Base-by-base conservation (phyloP, 352 stramenopile genomes). In the Phytophthora rubi region DNA sequence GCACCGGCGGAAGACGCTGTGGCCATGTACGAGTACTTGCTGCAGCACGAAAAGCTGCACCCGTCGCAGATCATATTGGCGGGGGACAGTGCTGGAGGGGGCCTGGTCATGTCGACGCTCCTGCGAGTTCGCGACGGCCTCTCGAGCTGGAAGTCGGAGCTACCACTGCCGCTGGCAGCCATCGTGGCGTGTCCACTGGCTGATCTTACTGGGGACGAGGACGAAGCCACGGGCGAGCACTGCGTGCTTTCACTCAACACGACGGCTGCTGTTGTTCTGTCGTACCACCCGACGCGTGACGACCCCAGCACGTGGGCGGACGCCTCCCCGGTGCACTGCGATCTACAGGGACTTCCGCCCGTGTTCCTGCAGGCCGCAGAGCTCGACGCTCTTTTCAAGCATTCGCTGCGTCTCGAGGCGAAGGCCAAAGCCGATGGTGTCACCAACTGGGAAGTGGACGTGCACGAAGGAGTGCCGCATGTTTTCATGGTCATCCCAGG, bases 1-100 rank as follows among this genome's bases (percentile, higher is more conserved):
- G 68, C 65, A 1, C 76, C 67, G 2, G 66, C 78, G 0, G 62
- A 85, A 45, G 79, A 85, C 44, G 69, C 69, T 0, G 59, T 81
- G 6, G 33, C 33, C 10, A 79, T 81, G 59, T 86, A 81, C 39
- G 68, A 84, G 49, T 81, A 81, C 54, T 57, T 86, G n/a, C 49
- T 86, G n/a, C 32, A 76, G 12, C 53, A 77, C n/a, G 64, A 80
- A 18, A 62, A 70, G 9, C 39, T 85, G 12, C 1, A 71, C 1
- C 68, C 71, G 3, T 79, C 58, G 4, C 59, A 77, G 35, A 77
- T 85, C n/a, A 67, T 85, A 16, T 2, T 87, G n/a, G 62, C 56
- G 8, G 77, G 77, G 0, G 79, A 87, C 26, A 85, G 77, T 28
- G 77, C 75, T 4, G 79, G 77, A 13, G 77, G 68, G 13, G 77